These are phyloP conservation scores for Phytophthora lateralis DNA, from an alignment of 352 stramenopile genomes.

Conservation along the genomic window DNA sequence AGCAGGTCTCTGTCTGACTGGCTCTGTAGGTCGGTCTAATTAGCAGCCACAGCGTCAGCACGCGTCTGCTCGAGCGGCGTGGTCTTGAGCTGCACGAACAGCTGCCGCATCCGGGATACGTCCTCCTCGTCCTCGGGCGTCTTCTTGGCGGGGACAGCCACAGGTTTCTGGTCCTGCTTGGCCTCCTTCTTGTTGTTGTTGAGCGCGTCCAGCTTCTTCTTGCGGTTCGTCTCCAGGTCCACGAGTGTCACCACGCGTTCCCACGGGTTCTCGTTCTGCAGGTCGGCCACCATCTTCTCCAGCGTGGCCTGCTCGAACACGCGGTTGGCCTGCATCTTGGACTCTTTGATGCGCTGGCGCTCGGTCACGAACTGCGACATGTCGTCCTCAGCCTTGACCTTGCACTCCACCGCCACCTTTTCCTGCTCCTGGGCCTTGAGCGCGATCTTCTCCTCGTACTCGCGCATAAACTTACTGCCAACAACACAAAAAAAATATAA, in stretches of 20 bases:
- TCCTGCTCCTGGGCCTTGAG: conserved; percentile 73
- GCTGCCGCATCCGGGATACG: conserved; percentile 92
- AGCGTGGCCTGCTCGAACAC: conserved; percentile 94
- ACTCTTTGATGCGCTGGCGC: conserved; percentile 86
- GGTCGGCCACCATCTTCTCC: conserved; percentile 94
- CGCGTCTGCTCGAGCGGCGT: conserved; percentile 87
- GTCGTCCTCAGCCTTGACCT: conserved; percentile 66
- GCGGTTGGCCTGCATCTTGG: conserved; percentile 92
- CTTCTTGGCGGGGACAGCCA: conserved; percentile 54
- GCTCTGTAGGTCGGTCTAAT: conserved; percentile 35
- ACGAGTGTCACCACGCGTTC: conserved; percentile 94
- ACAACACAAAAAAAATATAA: conserved; percentile 2
- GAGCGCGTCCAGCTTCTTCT: conserved; percentile 71
- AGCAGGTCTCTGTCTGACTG: conserved; percentile 20
- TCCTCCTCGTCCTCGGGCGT: conserved; percentile 79
- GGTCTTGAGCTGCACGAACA: conserved; percentile 95
- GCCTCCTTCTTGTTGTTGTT: conserved; percentile 46
- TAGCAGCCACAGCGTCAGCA: conserved; percentile 45
- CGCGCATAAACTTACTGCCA: conserved; percentile 71
- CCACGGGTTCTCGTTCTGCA: conserved; percentile 95
- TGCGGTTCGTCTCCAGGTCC: conserved; percentile 84
- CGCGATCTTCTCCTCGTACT: conserved; percentile 73
- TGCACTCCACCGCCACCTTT: conserved; percentile 73
- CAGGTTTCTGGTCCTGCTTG: conserved; percentile 51
- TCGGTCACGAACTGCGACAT: conserved; percentile 88